Base-by-base conservation (phyloP, 352 stramenopile species). In the Globisporangium canariense region DNA sequence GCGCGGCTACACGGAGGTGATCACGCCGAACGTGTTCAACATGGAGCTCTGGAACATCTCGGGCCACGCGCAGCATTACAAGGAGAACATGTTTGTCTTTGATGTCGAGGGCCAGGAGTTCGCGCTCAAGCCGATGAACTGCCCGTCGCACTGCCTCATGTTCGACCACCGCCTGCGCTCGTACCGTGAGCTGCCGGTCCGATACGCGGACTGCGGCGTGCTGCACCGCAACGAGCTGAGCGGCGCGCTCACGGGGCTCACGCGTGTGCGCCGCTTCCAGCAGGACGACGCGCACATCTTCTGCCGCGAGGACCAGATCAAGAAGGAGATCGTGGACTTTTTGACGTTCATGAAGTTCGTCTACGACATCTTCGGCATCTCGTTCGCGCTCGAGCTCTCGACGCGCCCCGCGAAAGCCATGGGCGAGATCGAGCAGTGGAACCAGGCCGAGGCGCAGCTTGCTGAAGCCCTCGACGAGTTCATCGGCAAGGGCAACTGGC, bases 241-340 rank as follows among this genome's bases (percentile, higher is more conserved):
- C 10, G 96, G 96, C 30, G 98, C 97, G 14, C 84, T 99, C 41
- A 98, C 98, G 56, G 97, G 97, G 3, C 81, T 99, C 28, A 98
- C 98, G 61, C 83, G 97, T 25, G 97, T 99, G 49, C 82, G 97
- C n/a, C 96, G 96, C 30, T 99, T 99, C 80, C 98, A 98, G 22
- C 97, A 99, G 72, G 97, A 99, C 78, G 97, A 99, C 79, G 97
- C 96, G 22, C 97, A 99, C 73, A 98, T 99, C 62, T 99, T 98
- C 73, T 99, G 96, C 76, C 86, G 90, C 10, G 91, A 97, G 62
- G 25, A 28, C 25, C 96, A 99, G 73, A 83, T 99, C 5, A 81
- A 99, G 74, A 79, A 94, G 62, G 97, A 99, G 73, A 98, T 99
- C 68, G 85, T 95, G 8, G 71, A 83, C 58, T 97, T 97, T 32